Conservation (phyloP, 2,329 filamentous ascomycete genomes). For the Bipolaris victoriae region DNA sequence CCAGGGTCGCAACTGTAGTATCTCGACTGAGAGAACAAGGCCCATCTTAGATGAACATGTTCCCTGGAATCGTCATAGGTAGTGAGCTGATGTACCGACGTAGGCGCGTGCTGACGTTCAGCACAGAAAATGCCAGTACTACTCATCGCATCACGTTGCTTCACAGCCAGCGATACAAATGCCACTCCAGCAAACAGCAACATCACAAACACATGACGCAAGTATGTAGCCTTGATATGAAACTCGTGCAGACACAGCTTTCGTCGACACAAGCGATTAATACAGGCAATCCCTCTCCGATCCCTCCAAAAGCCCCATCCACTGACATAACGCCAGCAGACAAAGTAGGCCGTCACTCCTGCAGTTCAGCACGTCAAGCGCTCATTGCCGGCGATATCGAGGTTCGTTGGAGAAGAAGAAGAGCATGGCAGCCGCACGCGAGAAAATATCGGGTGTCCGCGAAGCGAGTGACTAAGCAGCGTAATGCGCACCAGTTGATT, state of each 20-base stretch:
- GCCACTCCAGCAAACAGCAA: neutral
- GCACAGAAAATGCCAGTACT: neutral
- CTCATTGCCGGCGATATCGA: constrained; percentile 49
- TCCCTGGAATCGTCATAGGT: neutral
- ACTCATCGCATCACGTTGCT: neutral
- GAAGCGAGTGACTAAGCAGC: constrained; percentile 37
- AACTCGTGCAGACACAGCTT: constrained; percentile 54
- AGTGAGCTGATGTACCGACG: neutral
- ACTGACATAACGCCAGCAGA: constrained; percentile 51
- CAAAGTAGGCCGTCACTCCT: constrained; percentile 44
- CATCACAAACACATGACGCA: constrained; percentile 34
- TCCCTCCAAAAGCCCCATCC: constrained; percentile 45
- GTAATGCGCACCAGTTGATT: constrained; percentile 30
- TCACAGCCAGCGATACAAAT: neutral
- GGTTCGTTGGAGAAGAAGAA: constrained; percentile 44
- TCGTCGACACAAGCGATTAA: constrained; percentile 59
- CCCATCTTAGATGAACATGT: neutral
- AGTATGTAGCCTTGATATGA: constrained; percentile 63
- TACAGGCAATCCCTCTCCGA: constrained; percentile 58
- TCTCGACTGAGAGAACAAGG: neutral
- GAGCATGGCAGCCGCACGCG: constrained; percentile 22
- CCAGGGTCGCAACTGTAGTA: neutral
- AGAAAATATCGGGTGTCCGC: constrained; percentile 41
- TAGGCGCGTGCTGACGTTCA: neutral
- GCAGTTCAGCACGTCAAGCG: constrained; percentile 41